phyloP scores from a whole-genome alignment of 2,329 filamentous ascomycete genomes.

The Aspergillus hiratsukae region DNA sequence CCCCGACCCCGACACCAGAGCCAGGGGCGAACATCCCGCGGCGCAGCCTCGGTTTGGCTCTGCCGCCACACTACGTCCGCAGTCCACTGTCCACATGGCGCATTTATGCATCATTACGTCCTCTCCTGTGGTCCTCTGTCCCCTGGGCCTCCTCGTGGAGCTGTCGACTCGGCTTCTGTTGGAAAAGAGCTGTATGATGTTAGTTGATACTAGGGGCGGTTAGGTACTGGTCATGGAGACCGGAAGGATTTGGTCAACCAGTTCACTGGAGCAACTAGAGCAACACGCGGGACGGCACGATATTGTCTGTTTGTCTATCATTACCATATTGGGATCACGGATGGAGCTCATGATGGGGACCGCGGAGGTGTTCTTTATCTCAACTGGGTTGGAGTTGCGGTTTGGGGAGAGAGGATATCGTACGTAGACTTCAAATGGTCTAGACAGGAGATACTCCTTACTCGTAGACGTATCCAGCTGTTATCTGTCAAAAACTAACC shows the following conservation, averaged over 20 bases:
- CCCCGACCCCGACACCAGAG: neutral
- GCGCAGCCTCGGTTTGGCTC: neutral
- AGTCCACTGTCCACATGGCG: neutral
- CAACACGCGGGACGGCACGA: constrained; percentile 13
- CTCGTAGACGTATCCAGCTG: neutral
- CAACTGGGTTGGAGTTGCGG: neutral
- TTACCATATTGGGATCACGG: neutral
- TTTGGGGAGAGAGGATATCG: neutral
- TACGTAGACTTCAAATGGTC: neutral
- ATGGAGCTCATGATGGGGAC: neutral
- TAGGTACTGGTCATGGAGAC: neutral
- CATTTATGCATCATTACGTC: neutral
- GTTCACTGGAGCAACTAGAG: constrained; percentile 4
- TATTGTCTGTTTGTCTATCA: neutral
- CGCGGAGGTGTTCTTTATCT: neutral
- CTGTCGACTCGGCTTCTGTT: neutral
- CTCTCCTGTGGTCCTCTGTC: neutral
- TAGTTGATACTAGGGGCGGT: neutral
- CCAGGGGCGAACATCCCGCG: neutral
- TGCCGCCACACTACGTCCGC: neutral
- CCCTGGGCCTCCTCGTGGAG: too few species aligned
- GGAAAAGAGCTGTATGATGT: neutral
- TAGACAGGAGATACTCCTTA: neutral
- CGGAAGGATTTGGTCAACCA: neutral
- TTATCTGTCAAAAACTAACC: neutral